phyloP scores from a whole-genome alignment of 2,329 filamentous ascomycete genomes.

The Fusarium oxysporum region DNA sequence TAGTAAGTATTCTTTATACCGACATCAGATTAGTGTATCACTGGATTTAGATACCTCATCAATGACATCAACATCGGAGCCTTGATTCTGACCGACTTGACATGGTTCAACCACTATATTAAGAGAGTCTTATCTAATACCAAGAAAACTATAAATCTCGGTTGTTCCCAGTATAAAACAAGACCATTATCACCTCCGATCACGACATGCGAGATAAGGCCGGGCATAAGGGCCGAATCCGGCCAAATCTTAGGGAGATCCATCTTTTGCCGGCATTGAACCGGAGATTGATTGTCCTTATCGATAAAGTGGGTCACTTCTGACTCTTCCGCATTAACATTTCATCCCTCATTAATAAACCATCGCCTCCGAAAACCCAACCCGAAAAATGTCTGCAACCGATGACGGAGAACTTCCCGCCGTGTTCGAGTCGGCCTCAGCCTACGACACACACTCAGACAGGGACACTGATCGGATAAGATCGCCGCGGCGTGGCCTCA shows the following conservation, averaged over 20 bases:
- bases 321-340: slow-evolving; percentile 9
- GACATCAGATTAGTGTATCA: no score
- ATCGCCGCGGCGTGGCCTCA: slow-evolving; percentile 33
- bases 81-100: neutral
- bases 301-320: slow-evolving; percentile 8
- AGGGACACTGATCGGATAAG: slow-evolving; percentile 8
- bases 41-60: neutral
- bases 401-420: slow-evolving; percentile 28
- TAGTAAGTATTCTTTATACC: neutral
- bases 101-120: no score
- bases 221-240: slow-evolving; percentile 3
- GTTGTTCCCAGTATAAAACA: neutral
- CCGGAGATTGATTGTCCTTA: slow-evolving; percentile 19
- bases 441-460: slow-evolving; percentile 23
- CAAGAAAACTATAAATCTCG: neutral
- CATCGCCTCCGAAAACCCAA: neutral
- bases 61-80: neutral
- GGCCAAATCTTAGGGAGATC: neutral
- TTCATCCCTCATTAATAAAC: neutral
- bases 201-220: neutral
- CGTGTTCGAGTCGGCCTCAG: slow-evolving; percentile 14
- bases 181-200: neutral
- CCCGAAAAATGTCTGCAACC: slow-evolving; percentile 11
- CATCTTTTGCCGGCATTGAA: slow-evolving; percentile 14
- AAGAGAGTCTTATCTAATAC: neutral